Evolutionary conservation across 1,284 basidiomycete species (phyloP), one percentile per base, ranked within the genome.

Genomic region (Anthracocystis setariae): DNA sequence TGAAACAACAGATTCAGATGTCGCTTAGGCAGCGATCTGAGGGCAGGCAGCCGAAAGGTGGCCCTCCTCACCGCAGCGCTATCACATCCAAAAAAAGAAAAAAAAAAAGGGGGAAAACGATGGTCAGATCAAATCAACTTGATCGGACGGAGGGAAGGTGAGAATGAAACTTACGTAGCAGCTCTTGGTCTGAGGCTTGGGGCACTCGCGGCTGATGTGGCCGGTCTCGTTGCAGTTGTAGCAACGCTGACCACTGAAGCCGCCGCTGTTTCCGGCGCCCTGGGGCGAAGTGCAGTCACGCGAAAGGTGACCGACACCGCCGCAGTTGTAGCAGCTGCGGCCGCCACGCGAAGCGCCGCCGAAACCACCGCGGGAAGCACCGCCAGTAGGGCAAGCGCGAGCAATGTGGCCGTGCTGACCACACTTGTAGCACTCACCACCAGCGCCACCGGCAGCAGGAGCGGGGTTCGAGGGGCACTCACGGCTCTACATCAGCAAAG

Each of bases 181-280:
- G 52, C 75, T 73, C 62, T 72, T 73, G 61, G 73, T 73, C 61
- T 69, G 64, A 24, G 78, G 78, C 66, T 74, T 75, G 38, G 72
- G 52, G 70, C 79, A 80, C 40, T 79, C 72, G 46, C 77, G 74
- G 63, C 72, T 75, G 43, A 80, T 73, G 66, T 80, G 79, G 42
- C 79, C 79, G 24, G 58, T 43, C 52, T 76, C 64, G 60, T 77
- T 75, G 62, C 79, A 80, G 73, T 80, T 80, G 79, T 79, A 81
- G 78, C 79, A 81, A 50, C 74, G 74, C 51, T 66, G 63, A 25
- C 75, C 67, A 15, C 59, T 53, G 53, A 15, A 42, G n/a, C 46
- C 47, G 42, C 39, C 39, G 29, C 53, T 49, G n/a, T 5, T 7
- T 7, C 7, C 29, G 29, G 74, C 74, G 42, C 72, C 67, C 10